Base-by-base conservation (phyloP, 345 rosid species). In the Hibiscus tridactylites region DNA sequence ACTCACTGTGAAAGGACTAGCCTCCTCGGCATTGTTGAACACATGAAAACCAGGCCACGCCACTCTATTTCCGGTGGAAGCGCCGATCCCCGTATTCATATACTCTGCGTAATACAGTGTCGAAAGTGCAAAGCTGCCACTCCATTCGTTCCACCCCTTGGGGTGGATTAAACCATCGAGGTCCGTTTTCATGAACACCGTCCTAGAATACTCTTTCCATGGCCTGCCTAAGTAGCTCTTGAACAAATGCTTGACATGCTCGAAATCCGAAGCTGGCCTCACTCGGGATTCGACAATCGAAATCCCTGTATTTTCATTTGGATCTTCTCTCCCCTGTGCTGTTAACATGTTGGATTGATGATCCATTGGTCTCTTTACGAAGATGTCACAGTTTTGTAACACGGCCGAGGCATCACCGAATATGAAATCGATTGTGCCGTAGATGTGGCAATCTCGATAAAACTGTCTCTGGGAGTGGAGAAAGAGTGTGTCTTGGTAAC, bases 371-470 rank as follows among this genome's bases (percentile, higher is more conserved):
- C 75, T 81, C 56, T 82, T 76, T 0, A 90, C 75, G 7, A 89
- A 80, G 31, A 93, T 86, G 79, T 93, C 88, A 37, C 93, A 93
- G 68, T 90, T 93, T 47, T 90, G 91, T 46, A 93, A 71, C 1
- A 93, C 81, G 3, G 59, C 91, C 0, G 83, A 12, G 1, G 95
- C 93, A 50, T 93, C 85, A 2, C 95, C 90, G 46, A 88, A 88
- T 65, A 90, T 92, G 74, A 86, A 90, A 79, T 90, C 96, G 17
- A 90, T 74, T 17, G 96, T 90, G 64, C 96, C 95, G 2, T 89
- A 76, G 11, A 89, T 74, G 46, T 85, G 91, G 66, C 97, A 93
- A 42, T 90, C 90, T 3, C 91, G 85, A 29, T 90, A 90, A 77
- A 93, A 89, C 58, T 93, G 97, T 3, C 90, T 67, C 0, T 84